phyloP scores from a whole-genome alignment of 2,329 filamentous ascomycete species.

The Alternaria incomplexa region DNA sequence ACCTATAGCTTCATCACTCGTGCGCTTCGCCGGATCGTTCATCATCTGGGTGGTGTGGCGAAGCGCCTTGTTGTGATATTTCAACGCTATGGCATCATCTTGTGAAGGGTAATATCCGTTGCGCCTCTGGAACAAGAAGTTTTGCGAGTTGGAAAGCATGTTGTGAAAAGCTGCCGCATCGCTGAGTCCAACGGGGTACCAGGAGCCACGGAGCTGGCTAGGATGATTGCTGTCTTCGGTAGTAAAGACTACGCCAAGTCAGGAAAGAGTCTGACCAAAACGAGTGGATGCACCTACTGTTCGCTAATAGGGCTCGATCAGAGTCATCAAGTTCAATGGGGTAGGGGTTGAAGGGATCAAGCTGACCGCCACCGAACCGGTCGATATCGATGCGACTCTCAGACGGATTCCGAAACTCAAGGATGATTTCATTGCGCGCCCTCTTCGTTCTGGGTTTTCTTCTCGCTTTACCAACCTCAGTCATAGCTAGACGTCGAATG shows the following conservation, averaged over 20 bases:
- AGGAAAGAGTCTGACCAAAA: constrained; percentile 7
- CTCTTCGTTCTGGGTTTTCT: constrained; percentile 36
- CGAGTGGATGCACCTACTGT: constrained; percentile 22
- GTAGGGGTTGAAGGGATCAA: constrained; percentile 35
- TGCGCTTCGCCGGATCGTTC: constrained; percentile 27
- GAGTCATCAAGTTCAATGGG: constrained; percentile 35
- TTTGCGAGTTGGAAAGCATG: constrained; percentile 36
- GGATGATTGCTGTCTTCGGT: constrained; percentile 25
- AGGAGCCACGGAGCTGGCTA: constrained; percentile 30
- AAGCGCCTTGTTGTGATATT: constrained; percentile 31
- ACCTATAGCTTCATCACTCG: constrained; percentile 28
- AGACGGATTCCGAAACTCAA: constrained; percentile 27
- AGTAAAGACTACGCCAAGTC: constrained; percentile 30
- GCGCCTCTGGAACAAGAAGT: constrained; percentile 29
- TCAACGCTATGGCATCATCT: constrained; percentile 28
- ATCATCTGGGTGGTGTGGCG: constrained; percentile 24
- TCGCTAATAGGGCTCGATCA: constrained; percentile 29
- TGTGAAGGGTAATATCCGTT: constrained; percentile 26
- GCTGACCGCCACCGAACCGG: constrained; percentile 25
- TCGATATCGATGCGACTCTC: constrained; percentile 18
- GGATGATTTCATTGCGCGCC: constrained; percentile 33
- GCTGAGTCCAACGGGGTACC: constrained; percentile 35
- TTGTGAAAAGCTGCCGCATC: constrained; percentile 30
- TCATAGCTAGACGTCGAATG: constrained; percentile 43
- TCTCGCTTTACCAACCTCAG: constrained; percentile 36